A percentile compares a stretch with the other conserved stretches of the same genome.
Conservation (phyloP, 768 basidiomycete genomes). For the Albatrellus ellisii region DNA sequence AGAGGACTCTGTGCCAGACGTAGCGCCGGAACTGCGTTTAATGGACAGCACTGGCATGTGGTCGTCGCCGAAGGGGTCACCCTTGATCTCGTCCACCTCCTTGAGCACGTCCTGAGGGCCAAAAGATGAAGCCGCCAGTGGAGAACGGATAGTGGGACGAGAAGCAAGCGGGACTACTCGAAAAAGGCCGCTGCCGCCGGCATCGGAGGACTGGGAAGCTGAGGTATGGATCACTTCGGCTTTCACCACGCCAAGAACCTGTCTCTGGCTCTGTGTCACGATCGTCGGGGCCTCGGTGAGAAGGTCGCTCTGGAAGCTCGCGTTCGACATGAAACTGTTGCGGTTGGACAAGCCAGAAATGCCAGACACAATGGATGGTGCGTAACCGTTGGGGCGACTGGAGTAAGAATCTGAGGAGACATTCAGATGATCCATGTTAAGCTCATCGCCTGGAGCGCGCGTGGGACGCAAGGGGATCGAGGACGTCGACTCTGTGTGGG, state of each 20-base stretch:
- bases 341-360: slow-evolving; percentile 39
- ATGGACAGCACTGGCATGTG: slow-evolving; percentile 22
- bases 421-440: slow-evolving; percentile 51
- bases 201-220: slow-evolving; percentile 16
- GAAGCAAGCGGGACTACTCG: slow-evolving; percentile 31
- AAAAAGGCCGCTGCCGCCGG: no score
- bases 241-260: slow-evolving; percentile 65
- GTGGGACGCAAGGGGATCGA: slow-evolving; percentile 26
- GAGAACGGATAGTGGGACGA: slow-evolving; percentile 42
- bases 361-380: slow-evolving; percentile 32
- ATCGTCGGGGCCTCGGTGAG: slow-evolving; percentile 75
- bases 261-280: slow-evolving; percentile 58
- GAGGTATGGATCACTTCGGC: slow-evolving; percentile 56
- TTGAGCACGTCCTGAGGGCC: slow-evolving; percentile 50
- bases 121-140: slow-evolving; percentile 58
- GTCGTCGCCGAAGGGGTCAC: slow-evolving; percentile 56
- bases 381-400: slow-evolving; percentile 24
- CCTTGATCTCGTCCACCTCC: slow-evolving; percentile 28
- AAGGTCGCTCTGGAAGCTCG: slow-evolving; percentile 68
- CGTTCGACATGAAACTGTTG: slow-evolving; percentile 61
- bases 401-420: slow-evolving; percentile 34
- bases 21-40: slow-evolving; percentile 19
- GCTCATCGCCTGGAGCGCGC: slow-evolving; percentile 46
- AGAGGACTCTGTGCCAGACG: slow-evolving; percentile 13
- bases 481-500: slow-evolving; percentile 1